A percentile compares a stretch with the other conserved stretches of the same genome.
These are phyloP conservation scores for Lantana camara DNA, from an alignment of 257 asterid genomes.

Conservation along the genomic window DNA sequence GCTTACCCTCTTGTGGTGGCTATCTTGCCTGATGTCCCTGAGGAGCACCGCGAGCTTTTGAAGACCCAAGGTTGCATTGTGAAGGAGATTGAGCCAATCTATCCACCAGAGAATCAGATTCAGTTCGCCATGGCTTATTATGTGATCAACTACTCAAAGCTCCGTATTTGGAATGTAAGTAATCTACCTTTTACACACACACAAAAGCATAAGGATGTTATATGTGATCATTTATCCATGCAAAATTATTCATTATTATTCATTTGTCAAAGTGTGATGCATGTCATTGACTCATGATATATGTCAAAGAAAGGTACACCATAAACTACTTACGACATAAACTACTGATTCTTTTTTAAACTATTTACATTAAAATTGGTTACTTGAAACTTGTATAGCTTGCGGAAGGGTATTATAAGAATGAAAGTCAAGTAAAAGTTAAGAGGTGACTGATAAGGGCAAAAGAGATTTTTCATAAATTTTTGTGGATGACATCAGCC, in stretches of 20 bases:
- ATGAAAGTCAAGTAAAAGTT: too few species aligned
- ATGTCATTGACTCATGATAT: too few species aligned
- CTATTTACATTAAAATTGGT: too few species aligned
- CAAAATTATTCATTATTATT: not conserved
- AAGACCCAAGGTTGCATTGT: slow-evolving; percentile 56
- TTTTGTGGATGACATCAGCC: too few species aligned
- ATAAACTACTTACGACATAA: too few species aligned
- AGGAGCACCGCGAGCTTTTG: slow-evolving; percentile 54
- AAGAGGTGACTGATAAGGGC: too few species aligned
- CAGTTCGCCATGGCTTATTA: slow-evolving; percentile 63
- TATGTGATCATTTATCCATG: not conserved
- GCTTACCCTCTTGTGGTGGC: slow-evolving; percentile 67
- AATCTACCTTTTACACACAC: not conserved
- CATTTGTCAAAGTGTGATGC: not conserved
- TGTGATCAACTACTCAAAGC: slow-evolving; percentile 66
- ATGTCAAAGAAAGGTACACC: too few species aligned
- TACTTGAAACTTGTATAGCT: too few species aligned
- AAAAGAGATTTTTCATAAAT: too few species aligned
- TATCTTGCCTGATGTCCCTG: slow-evolving; percentile 56
- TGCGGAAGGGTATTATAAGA: too few species aligned
- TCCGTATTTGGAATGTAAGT: slow-evolving; percentile 63
- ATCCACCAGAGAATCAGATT: slow-evolving; percentile 52
- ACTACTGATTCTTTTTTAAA: too few species aligned
- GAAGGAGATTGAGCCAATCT: slow-evolving; percentile 52
- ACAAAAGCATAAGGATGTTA: not conserved